Conservation (phyloP, 2,329 filamentous ascomycete genomes). For the Colletotrichum truncatum region DNA sequence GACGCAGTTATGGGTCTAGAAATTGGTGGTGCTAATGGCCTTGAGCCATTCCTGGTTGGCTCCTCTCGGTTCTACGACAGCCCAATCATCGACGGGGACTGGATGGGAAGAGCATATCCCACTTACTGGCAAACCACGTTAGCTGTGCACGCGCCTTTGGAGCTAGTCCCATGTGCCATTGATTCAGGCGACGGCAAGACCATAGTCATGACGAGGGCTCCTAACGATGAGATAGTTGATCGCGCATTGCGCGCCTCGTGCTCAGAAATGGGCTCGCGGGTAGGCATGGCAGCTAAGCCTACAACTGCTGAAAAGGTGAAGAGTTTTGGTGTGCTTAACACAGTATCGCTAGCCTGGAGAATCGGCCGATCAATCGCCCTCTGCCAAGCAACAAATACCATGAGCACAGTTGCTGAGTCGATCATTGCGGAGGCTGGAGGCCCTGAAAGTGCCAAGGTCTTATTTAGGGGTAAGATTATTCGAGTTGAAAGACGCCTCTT, state of each 20-base stretch:
- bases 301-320: slow-evolving; percentile 33
- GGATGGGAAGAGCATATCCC: slow-evolving; percentile 66
- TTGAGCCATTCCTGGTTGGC: slow-evolving; percentile 66
- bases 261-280: slow-evolving; percentile 44
- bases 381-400: slow-evolving; percentile 46
- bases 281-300: slow-evolving; percentile 27
- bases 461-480: slow-evolving; percentile 72
- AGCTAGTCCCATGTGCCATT: slow-evolving; percentile 53
- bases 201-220: slow-evolving; percentile 52
- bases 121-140: slow-evolving; percentile 64
- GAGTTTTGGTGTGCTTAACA: slow-evolving; percentile 26
- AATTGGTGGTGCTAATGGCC: slow-evolving; percentile 73
- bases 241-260: slow-evolving; percentile 49
- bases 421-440: slow-evolving; percentile 69
- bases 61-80: slow-evolving; percentile 60
- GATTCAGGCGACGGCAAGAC: slow-evolving; percentile 54
- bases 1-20: slow-evolving; percentile 56
- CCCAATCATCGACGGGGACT: slow-evolving; percentile 62
- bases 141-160: slow-evolving; percentile 48
- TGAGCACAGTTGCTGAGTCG: slow-evolving; percentile 63
- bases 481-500: slow-evolving; percentile 57
- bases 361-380: slow-evolving; percentile 17
- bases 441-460: slow-evolving; percentile 57
- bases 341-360: slow-evolving; percentile 25
- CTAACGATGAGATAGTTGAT: slow-evolving; percentile 38